Base-by-base conservation (phyloP, 192 early-diverging fungal genomes). In the Podila epicladia region DNA sequence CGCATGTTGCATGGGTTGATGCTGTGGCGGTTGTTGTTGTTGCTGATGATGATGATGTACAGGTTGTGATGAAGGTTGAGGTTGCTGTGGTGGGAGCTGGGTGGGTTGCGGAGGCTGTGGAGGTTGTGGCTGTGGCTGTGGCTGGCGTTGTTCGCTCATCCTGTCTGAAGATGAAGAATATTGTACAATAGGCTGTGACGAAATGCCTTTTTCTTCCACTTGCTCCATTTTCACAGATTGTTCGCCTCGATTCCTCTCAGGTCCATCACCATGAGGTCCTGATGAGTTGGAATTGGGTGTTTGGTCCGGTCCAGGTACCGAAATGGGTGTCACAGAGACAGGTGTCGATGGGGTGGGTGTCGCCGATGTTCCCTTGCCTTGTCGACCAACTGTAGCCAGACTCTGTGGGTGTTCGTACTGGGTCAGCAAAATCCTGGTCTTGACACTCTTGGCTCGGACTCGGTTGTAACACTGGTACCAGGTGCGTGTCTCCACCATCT, bases 391-490 rank as follows among this genome's bases (percentile, higher is more conserved):
- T 35, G 35, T 76, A 24, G 69, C 65, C 31, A 68, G 33, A 31
- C 75, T 68, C 19, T 69, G 69, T 28, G 75, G 75, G 57, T 79
- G 69, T 28, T 59, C 57, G 2, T 62, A 61, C 9, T 62, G 62
- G 9, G 77, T 63, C 62, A 69, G 35, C 61, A 73, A 31, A 15
- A 80, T 80, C 51, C 68, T 80, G 53, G 65, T 80, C 62, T 80
- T 80, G 41, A 80, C 77, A 33, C 77, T 80, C 77, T 80, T 80
- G 17, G 77, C 77, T 11, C 77, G 48, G 20, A 80, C 77, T 31
- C 77, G 77, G 66, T 80, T 80, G 41, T 80, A 80, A n/a, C 77
- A 80, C 53, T 80, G 77, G 24, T 80, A 80, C 77, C 77, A 80
- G 7, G 77, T 80, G 3, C 77, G 59, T 2, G 77, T 73, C 38